phyloP scores from a whole-genome alignment of 257 asterid species.

The Solanum chilense region DNA sequence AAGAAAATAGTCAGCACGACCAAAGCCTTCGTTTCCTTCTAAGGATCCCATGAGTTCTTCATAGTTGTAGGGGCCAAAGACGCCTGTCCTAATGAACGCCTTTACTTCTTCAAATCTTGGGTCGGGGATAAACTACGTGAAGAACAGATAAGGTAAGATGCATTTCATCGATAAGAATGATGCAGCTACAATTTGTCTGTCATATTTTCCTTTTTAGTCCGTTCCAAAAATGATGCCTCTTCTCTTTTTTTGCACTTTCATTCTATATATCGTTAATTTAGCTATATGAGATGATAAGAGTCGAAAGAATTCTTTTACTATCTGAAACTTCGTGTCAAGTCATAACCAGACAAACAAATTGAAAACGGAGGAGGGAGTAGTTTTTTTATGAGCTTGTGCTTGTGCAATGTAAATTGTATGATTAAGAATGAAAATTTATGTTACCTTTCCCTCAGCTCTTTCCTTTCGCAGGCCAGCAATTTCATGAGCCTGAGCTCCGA shows the following conservation, averaged over 20 bases:
- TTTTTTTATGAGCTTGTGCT: not conserved
- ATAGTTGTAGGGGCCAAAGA: slow-evolving; percentile 49
- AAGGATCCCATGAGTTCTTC: slow-evolving; percentile 58
- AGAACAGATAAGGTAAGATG: not conserved
- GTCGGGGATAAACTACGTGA: slow-evolving; percentile 61
- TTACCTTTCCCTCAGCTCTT: slow-evolving; percentile 78
- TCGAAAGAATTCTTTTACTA: not conserved
- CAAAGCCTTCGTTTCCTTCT: slow-evolving; percentile 86
- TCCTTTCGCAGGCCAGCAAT: slow-evolving; percentile 69
- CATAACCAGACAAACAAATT: not conserved
- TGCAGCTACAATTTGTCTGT: not conserved
- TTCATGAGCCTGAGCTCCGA: slow-evolving; percentile 82
- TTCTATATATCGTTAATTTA: not conserved
- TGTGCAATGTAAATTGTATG: not conserved
- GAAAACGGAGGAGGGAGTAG: not conserved
- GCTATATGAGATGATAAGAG: not conserved
- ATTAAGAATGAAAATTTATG: not conserved
- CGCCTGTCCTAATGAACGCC: slow-evolving; percentile 54
- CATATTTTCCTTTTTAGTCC: not conserved
- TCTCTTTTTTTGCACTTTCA: not conserved
- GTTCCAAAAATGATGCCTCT: not conserved
- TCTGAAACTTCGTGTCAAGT: not conserved
- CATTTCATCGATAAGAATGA: not conserved
- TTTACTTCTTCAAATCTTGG: slow-evolving; percentile 62
- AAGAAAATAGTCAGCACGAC: slow-evolving; percentile 77